These are phyloP conservation scores for Cymbidium sinense DNA, from an alignment of 106 monocot species.

Conservation along the genomic window DNA sequence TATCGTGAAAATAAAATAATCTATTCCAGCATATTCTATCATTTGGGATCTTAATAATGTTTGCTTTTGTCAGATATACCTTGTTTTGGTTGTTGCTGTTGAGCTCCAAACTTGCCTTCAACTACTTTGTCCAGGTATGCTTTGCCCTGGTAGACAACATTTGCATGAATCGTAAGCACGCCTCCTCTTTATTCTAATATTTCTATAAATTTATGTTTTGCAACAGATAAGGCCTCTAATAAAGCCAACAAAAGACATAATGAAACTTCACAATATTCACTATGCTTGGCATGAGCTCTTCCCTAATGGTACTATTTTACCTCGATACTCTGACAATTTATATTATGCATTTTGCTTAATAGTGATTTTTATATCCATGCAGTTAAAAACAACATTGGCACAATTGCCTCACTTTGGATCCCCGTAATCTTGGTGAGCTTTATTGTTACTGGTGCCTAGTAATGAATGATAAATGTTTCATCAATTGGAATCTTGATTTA, in stretches of 20 bases:
- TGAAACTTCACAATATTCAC: slow-evolving; percentile 66
- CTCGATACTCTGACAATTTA: background rate
- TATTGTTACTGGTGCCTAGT: background rate
- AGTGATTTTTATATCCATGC: slow-evolving; percentile 23
- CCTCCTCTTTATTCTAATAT: no score
- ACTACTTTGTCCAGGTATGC: slow-evolving; percentile 68
- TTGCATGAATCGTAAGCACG: no score
- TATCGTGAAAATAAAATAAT: background rate
- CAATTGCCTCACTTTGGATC: slow-evolving; percentile 77
- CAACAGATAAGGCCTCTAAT: slow-evolving; percentile 82
- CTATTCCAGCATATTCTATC: background rate
- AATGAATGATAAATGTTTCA: background rate
- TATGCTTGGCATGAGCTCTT: slow-evolving; percentile 98
- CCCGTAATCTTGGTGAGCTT: slow-evolving; percentile 82
- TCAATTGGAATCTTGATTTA: no score
- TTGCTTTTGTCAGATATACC: slow-evolving; percentile 66
- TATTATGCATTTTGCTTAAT: background rate
- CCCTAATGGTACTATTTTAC: slow-evolving; percentile 65
- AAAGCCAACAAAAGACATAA: slow-evolving; percentile 96
- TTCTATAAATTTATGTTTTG: background rate
- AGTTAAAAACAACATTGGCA: slow-evolving; percentile 76
- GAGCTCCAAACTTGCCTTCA: slow-evolving; percentile 80
- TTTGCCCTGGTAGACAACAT: background rate
- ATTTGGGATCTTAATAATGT: slow-evolving; percentile 4
- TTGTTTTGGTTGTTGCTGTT: slow-evolving; percentile 91